A percentile compares a stretch with the other conserved stretches of the same genome.
These are phyloP conservation scores for Prunus salicina DNA, from an alignment of 306 rosid species.

Conservation along the genomic window DNA sequence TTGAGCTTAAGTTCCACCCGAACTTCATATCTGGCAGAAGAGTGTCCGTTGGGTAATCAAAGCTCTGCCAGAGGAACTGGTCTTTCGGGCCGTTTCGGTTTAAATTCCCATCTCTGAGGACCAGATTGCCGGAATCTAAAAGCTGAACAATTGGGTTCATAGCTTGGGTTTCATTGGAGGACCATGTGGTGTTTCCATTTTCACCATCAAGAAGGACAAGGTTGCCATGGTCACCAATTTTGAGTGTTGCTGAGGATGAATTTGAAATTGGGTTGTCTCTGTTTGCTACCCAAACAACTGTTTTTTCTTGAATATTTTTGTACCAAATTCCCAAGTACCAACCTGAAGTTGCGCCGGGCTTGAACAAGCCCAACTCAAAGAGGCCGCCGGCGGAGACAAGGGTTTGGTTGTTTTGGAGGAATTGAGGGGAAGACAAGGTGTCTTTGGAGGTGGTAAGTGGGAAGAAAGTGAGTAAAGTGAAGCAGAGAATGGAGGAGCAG, in stretches of 20 bases:
- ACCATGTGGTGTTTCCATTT: conserved; percentile 38
- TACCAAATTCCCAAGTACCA: conserved; percentile 72
- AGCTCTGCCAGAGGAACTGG: conserved; percentile 66
- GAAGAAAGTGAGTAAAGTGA: conserved; percentile 19
- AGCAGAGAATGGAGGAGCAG: conserved; percentile 19
- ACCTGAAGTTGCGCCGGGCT: conserved; percentile 4
- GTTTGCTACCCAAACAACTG: conserved; percentile 78
- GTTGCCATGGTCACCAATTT: conserved; percentile 35
- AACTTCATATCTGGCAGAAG: conserved; percentile 66
- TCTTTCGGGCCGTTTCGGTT: conserved; percentile 16
- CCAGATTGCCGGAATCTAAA: conserved; percentile 60
- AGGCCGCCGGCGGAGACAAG: conserved; percentile 37
- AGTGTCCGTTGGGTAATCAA: conserved; percentile 66
- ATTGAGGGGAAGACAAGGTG: conserved; percentile 41
- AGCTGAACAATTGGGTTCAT: conserved; percentile 48
- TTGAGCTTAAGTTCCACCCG: conserved; percentile 53
- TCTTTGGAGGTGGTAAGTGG: conserved; percentile 28
- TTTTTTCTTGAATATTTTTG: conserved; percentile 18
- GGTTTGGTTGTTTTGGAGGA: conserved; percentile 40
- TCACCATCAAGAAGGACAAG: conserved; percentile 35
- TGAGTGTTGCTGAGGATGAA: conserved; percentile 28
- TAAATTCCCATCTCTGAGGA: conserved; percentile 32
- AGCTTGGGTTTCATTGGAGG: conserved; percentile 29
- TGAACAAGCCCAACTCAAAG: conserved; percentile 59
- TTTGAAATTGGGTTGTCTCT: conserved; percentile 54